Evolutionary conservation across 2,329 filamentous ascomycete genomes (phyloP).

Genomic region (Alternaria viburni): DNA sequence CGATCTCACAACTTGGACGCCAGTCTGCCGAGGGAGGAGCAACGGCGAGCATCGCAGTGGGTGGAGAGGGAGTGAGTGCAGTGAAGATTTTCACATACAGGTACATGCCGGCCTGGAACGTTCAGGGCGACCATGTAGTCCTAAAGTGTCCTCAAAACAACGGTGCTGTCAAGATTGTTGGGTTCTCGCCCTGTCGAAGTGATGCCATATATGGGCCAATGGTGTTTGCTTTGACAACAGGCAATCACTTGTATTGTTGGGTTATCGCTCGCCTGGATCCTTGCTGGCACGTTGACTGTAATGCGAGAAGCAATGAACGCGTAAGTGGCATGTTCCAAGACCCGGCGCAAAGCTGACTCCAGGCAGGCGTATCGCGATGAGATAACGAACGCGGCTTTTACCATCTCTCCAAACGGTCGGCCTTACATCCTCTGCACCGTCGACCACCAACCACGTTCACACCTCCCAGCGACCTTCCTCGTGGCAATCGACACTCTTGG

Average conservation of each 20-base stretch:
- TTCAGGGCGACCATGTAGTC: slow-evolving; percentile 5
- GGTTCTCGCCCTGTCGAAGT: slow-evolving; percentile 18
- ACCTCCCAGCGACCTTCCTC: slow-evolving; percentile 23
- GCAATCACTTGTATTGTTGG: slow-evolving; percentile 27
- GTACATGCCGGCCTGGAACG: slow-evolving; percentile 17
- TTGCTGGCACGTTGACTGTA: slow-evolving; percentile 16
- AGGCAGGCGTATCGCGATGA: slow-evolving; percentile 17
- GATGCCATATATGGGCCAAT: slow-evolving; percentile 10
- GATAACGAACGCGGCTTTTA: slow-evolving; percentile 22
- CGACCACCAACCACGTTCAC: slow-evolving; percentile 23
- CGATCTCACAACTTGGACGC: slow-evolving; percentile 18
- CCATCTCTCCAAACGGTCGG: slow-evolving; percentile 18
- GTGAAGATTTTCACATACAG: slow-evolving; percentile 25
- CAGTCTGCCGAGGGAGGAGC: slow-evolving; percentile 3
- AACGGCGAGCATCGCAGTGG: slow-evolving; percentile 25
- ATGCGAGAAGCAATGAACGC: slow-evolving; percentile 7
- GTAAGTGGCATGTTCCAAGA: slow-evolving; percentile 7
- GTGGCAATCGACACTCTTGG: slow-evolving; percentile 12
- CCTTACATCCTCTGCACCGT: slow-evolving; percentile 28
- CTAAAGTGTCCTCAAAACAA: slow-evolving; percentile 22
- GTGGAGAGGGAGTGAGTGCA: slow-evolving; percentile 26
- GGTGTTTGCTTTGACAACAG: slow-evolving; percentile 23
- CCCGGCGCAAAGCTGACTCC: slow-evolving; percentile 3
- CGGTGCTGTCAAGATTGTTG: slow-evolving; percentile 20
- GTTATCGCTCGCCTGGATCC: slow-evolving; percentile 6